A percentile compares a stretch with the other conserved stretches of the same genome.
phyloP scores from a whole-genome alignment of 1,139 yeast genomes.

The Debaryomyces singareniensis region DNA sequence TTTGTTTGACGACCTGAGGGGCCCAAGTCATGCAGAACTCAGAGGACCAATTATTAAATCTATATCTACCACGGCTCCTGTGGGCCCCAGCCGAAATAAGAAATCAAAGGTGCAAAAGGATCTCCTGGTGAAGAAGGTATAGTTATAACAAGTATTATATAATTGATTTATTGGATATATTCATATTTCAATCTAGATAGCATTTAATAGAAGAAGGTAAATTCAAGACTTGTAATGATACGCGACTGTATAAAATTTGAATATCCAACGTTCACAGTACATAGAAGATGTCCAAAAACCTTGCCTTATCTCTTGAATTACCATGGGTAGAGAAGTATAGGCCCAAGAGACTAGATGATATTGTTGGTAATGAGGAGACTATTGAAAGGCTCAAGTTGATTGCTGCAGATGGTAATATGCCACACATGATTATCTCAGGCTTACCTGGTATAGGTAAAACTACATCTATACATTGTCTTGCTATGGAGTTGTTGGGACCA shows the following conservation, averaged over 20 bases:
- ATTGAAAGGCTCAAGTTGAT: constrained; percentile 77
- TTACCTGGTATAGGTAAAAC: constrained; percentile 97
- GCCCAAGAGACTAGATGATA: constrained; percentile 70
- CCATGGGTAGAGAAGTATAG: constrained; percentile 94
- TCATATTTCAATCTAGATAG: too few relatives aligned
- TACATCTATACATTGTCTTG: constrained; percentile 86
- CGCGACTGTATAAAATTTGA: not conserved
- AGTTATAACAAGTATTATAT: too few relatives aligned
- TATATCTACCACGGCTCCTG: constrained; percentile 37
- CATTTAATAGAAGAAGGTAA: too few relatives aligned
- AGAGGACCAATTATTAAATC: constrained; percentile 30
- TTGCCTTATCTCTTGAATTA: constrained; percentile 28
- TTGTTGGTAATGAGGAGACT: constrained; percentile 92
- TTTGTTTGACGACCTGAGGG: constrained; percentile 14
- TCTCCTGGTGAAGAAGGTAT: too few relatives aligned
- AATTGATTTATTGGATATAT: too few relatives aligned
- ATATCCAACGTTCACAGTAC: not conserved
- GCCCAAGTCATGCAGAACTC: constrained; percentile 10
- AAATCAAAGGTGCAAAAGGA: too few relatives aligned
- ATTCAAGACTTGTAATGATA: too few relatives aligned
- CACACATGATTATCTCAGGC: constrained; percentile 91
- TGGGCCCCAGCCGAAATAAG: constrained; percentile 20
- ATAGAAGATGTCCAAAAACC: constrained; percentile 13
- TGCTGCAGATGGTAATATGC: constrained; percentile 92
- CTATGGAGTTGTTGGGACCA: constrained; percentile 70